Evolutionary conservation across 768 basidiomycete species (phyloP), one percentile per base, ranked within the genome.

Genomic region (Pluteus cervinus): DNA sequence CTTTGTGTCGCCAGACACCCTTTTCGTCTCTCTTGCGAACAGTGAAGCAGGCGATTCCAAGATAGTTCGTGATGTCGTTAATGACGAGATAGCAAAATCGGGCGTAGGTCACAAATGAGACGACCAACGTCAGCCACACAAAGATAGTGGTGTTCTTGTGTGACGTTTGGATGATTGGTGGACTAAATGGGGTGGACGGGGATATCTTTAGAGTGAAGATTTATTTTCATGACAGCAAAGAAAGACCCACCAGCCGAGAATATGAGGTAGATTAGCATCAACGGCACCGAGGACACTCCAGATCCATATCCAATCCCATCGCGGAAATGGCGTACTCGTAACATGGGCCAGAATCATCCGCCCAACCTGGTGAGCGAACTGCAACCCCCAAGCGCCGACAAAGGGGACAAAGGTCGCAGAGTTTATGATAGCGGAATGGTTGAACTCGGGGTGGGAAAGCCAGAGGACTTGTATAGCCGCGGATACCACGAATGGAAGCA

Each of bases 1-100:
- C n/a, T n/a, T n/a, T n/a, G 11, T 26, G 15, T 14, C 40, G 29
- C 85, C 85, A 87, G 12, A 70, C 62, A 8, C 85, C 84, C 31
- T 71, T 57, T 24, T 63, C 63, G 46, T 90, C 88, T 71, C 79
- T 86, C 66, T 87, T 92, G 38, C 81, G 69, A 30, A 96, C 91
- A 11, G 86, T 90, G 53, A 96, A 91, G 64, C 91, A 97, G 1
- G 90, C 94, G 49, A 96, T 90, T 9, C 94, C 94, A 44, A 94
- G 73, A 60, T 83, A 84, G 42, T 91, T 76, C 40, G 90, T 94
- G 60, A 97, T 89, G 47, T 92, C 85, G 42, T 59, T 61, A 49
- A 93, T 90, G 39, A 93, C 89, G n/a, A 83, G 65, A 20, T 75
- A 69, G 49, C 82, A 85, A 59, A 93, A 93, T 29, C 83, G 72